These are phyloP conservation scores for Tetradesmus obliquus DNA, from an alignment of 139 green algal species.

Conservation along the genomic window DNA sequence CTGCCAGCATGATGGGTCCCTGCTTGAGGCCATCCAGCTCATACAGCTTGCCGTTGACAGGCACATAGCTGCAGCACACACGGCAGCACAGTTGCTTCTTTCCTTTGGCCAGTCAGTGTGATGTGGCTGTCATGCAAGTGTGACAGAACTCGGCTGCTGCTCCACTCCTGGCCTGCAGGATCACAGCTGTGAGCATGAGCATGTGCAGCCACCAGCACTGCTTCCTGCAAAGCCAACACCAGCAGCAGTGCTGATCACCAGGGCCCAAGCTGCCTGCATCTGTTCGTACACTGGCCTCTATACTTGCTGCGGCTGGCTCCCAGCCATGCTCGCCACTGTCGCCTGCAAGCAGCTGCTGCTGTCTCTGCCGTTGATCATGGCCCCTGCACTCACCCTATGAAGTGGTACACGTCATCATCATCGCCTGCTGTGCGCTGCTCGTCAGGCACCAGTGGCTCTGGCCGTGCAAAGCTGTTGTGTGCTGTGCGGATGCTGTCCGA, in stretches of 20 bases:
- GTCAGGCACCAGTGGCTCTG: constrained; percentile 87
- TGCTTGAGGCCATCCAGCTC: constrained; percentile 98
- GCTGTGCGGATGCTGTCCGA: constrained; percentile 90
- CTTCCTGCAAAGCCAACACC: neutral
- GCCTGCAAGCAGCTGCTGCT: neutral
- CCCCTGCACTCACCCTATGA: constrained; percentile 49
- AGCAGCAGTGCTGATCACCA: neutral
- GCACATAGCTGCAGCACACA: constrained; percentile 87
- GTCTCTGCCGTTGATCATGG: neutral
- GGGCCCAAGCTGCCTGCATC: neutral
- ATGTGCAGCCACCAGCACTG: neutral
- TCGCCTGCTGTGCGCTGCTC: constrained; percentile 67
- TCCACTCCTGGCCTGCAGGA: too few relatives aligned
- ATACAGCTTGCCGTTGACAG: constrained; percentile 84
- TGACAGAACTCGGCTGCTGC: too few relatives aligned
- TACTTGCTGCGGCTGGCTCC: too few relatives aligned
- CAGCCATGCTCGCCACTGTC: neutral
- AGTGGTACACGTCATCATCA: constrained; percentile 68
- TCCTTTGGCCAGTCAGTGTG: neutral
- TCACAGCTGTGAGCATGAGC: too few relatives aligned
- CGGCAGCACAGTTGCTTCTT: neutral
- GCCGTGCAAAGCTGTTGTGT: constrained; percentile 97
- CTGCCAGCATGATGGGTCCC: constrained; percentile 87
- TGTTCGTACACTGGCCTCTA: too few relatives aligned
- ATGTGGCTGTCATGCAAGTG: too few relatives aligned